Percentiles rank a stretch among this genome's conserved stretches.
These are phyloP conservation scores for Cydonia oblonga DNA, from an alignment of 331 rosid species.

Conservation along the genomic window DNA sequence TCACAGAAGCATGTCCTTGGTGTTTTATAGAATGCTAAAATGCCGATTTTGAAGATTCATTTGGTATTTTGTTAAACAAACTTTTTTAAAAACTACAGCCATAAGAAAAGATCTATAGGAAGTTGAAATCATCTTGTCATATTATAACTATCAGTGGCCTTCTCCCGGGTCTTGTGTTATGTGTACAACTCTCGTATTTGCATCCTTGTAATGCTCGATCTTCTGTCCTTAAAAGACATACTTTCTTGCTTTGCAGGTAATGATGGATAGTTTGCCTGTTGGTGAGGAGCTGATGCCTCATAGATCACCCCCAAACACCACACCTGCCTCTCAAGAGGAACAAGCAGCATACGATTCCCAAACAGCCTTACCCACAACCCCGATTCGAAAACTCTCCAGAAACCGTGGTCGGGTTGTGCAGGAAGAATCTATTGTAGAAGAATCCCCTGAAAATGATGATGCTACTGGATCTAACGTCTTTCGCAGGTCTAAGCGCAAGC, in stretches of 20 bases:
- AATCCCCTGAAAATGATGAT: slow-evolving; percentile 38
- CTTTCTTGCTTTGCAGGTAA: slow-evolving; percentile 29
- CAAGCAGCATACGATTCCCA: slow-evolving; percentile 9
- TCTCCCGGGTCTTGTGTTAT: too few relatives aligned
- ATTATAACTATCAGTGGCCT: too few relatives aligned
- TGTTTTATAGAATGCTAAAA: too few relatives aligned
- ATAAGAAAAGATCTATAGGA: too few relatives aligned
- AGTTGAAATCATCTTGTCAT: too few relatives aligned
- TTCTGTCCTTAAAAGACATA: background rate
- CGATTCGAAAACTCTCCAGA: slow-evolving; percentile 51
- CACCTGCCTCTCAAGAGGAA: slow-evolving; percentile 15
- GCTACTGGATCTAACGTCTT: slow-evolving; percentile 24
- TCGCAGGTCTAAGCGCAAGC: slow-evolving; percentile 47
- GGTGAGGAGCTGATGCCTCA: slow-evolving; percentile 69
- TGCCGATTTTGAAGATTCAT: too few relatives aligned
- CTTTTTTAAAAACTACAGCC: too few relatives aligned
- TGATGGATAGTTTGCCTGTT: slow-evolving; percentile 40
- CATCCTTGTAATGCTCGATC: background rate
- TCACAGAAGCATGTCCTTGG: too few relatives aligned
- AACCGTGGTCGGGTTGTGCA: slow-evolving; percentile 53
- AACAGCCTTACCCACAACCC: slow-evolving; percentile 30
- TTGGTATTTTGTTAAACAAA: too few relatives aligned
- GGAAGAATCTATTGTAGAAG: slow-evolving; percentile 44
- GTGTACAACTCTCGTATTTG: background rate
- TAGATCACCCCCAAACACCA: slow-evolving; percentile 19